These are phyloP conservation scores for Zygotorulaspora danielsina DNA, from an alignment of 805 yeast genomes.

Conservation along the genomic window DNA sequence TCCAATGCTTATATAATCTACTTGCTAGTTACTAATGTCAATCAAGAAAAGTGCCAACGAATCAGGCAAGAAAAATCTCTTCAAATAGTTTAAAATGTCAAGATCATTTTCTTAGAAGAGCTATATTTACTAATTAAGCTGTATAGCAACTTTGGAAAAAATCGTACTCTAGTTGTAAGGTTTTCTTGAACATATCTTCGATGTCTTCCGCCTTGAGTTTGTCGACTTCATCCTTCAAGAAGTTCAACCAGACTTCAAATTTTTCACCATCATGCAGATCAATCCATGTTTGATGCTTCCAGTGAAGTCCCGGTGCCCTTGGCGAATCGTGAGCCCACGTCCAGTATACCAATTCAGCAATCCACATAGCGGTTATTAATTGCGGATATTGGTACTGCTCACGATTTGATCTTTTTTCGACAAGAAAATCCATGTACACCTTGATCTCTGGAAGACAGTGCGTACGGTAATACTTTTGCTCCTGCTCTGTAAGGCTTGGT, in stretches of 20 bases:
- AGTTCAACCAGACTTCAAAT: slow-evolving; percentile 44
- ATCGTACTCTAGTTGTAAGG: slow-evolving; percentile 39
- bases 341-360: slow-evolving; percentile 47
- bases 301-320: slow-evolving; percentile 33
- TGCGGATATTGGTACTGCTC: slow-evolving; percentile 36
- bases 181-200: slow-evolving; percentile 34
- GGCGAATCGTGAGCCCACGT: slow-evolving; percentile 46
- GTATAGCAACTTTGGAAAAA: slow-evolving; percentile 47
- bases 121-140: slow-evolving; percentile 6
- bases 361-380: slow-evolving; percentile 41
- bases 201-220: slow-evolving; percentile 31
- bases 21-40: too few species aligned
- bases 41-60: too few species aligned
- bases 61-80: too few species aligned
- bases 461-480: slow-evolving; percentile 13
- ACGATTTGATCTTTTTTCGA: slow-evolving; percentile 32
- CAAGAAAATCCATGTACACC: slow-evolving; percentile 36
- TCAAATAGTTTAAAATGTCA: too few species aligned
- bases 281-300: slow-evolving; percentile 49
- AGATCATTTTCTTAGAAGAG: too few species aligned
- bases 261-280: slow-evolving; percentile 46
- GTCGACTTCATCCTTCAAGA: slow-evolving; percentile 42
- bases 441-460: slow-evolving; percentile 33
- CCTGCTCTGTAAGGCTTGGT: slow-evolving; percentile 11
- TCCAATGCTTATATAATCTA: too few species aligned